Conservation (phyloP, 2,329 filamentous ascomycete species). For the Sporothrix variecibatus region DNA sequence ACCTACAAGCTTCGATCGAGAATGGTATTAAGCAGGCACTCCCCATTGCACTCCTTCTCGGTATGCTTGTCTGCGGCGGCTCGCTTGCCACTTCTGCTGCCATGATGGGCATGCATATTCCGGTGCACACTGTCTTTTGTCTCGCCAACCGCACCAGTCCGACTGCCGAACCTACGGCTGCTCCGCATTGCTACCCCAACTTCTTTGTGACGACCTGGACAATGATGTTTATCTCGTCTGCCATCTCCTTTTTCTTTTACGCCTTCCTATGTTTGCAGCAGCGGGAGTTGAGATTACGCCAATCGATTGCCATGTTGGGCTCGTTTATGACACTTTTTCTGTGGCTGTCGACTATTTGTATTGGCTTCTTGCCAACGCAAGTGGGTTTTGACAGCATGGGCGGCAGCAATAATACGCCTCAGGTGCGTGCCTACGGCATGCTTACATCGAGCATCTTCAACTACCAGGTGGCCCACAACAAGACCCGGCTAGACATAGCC, state of each 20-base stretch:
- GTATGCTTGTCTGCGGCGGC: slow-evolving; percentile 4
- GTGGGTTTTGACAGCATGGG: neutral
- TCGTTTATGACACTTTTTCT: slow-evolving; percentile 17
- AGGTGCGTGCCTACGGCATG: slow-evolving; percentile 27
- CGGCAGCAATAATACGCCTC: neutral
- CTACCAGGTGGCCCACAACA: slow-evolving; percentile 20
- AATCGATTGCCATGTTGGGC: slow-evolving; percentile 16
- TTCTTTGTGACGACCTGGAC: slow-evolving; percentile 30
- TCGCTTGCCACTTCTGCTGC: slow-evolving; percentile 5
- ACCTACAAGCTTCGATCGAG: neutral
- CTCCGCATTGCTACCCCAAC: slow-evolving; percentile 27
- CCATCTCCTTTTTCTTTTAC: slow-evolving; percentile 11
- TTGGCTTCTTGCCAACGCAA: slow-evolving; percentile 24
- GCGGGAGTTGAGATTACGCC: slow-evolving; percentile 24
- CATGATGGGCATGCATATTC: slow-evolving; percentile 26
- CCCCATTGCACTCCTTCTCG: slow-evolving; percentile 4
- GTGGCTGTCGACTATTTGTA: slow-evolving; percentile 22
- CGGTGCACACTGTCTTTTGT: slow-evolving; percentile 25
- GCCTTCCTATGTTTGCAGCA: slow-evolving; percentile 20
- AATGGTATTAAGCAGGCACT: slow-evolving; percentile 10
- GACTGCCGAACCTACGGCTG: neutral
- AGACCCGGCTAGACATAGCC: neutral
- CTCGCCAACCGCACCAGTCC: neutral
- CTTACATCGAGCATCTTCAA: slow-evolving; percentile 27
- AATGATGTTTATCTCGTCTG: slow-evolving; percentile 9